Evolutionary conservation across 164 flowering plant genomes (phyloP), one percentile per base, ranked within the genome.

Genomic region (Litsea cubeba): DNA sequence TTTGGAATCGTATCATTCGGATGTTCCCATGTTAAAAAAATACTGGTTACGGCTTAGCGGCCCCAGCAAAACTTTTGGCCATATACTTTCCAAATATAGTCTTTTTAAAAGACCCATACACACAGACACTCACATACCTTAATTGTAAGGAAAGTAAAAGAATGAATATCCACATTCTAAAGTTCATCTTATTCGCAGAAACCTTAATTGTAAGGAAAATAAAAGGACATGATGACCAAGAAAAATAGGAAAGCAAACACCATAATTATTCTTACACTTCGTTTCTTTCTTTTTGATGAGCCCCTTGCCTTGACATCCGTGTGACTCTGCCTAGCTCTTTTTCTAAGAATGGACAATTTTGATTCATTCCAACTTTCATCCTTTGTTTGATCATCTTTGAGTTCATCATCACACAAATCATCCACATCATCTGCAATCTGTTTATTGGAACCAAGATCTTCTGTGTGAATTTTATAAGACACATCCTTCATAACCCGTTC

Each of bases 261-360:
- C 23, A 28, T 24, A 15, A 15, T 22, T n/a, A 23, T 25, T 30
- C 51, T 72, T 79, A 92, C 97, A 92, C 87, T 90, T 6, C 86
- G 82, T 79, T 87, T 91, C 76, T 81, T 88, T 73, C 91, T 90
- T 82, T 85, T 90, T 62, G 89, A 76, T 40, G 84, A 70, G 50
- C 74, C 80, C 76, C 83, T 89, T 3, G 82, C 68, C 71, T 83
- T 88, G 79, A 78, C 54, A n/a, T 72, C 78, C 25, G 72, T 65
- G 22, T 80, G 90, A 54, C 74, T 84, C 83, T 85, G 86, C 22
- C 54, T 57, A 0, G 58, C 32, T 67, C 57, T 76, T 78, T 86
- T 88, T 65, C 72, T 84, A 40, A 80, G 83, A 68, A 64, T 70
- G 63, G 78, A 69, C 69, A 82, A 74, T 40, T 82, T 78, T 30